Evolutionary conservation across 768 basidiomycete genomes (phyloP).

Genomic region (Agaricus blazei): DNA sequence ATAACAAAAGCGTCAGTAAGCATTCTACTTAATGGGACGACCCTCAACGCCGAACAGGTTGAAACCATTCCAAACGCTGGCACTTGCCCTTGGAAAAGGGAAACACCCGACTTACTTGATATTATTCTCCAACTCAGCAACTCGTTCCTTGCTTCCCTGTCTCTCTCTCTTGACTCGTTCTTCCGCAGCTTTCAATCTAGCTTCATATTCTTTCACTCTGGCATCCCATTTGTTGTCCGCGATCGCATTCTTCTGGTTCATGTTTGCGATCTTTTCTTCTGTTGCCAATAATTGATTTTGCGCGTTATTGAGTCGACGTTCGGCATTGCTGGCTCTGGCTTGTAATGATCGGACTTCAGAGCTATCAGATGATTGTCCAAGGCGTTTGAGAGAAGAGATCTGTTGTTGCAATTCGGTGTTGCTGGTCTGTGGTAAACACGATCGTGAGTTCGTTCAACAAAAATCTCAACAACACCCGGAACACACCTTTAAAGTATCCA

Average conservation of each 20-base stretch:
- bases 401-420: constrained; percentile 74
- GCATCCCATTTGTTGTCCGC: constrained; percentile 93
- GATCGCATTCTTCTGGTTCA: constrained; percentile 64
- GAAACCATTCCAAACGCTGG: not conserved
- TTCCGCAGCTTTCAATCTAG: constrained; percentile 73
- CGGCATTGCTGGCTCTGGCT: constrained; percentile 76
- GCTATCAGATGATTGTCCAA: constrained; percentile 44
- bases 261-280: constrained; percentile 76
- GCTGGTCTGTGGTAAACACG: constrained; percentile 43
- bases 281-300: constrained; percentile 80
- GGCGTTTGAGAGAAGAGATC: constrained; percentile 55
- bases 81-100: not conserved
- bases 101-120: constrained; percentile 45
- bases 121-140: constrained; percentile 64
- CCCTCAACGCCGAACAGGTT: not conserved
- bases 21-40: not conserved
- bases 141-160: constrained; percentile 88
- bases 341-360: constrained; percentile 64
- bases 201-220: constrained; percentile 90
- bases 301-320: constrained; percentile 79
- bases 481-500: constrained; percentile 79
- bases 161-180: constrained; percentile 91
- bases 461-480: not conserved
- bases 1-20: not conserved
- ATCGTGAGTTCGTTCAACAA: not conserved